Evolutionary conservation across 192 early-diverging fungal genomes (phyloP), one percentile per base, ranked within the genome.

Genomic region (Podila horticola): DNA sequence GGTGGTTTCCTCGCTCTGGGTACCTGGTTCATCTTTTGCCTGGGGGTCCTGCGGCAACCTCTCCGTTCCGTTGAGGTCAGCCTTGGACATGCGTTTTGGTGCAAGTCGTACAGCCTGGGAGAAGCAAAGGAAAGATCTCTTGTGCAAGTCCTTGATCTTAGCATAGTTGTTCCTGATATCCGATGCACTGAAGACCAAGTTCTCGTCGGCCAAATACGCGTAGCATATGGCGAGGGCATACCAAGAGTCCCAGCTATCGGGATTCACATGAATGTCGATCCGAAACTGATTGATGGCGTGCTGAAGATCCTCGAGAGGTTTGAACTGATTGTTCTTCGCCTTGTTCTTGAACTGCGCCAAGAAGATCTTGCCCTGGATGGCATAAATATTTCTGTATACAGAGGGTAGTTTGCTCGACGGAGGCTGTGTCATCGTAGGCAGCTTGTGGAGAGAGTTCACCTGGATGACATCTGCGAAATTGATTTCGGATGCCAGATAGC

Each of bases 91-190:
- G 19, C 65, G 55, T 58, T 81, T 81, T 1, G 77, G 77, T 0
- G 71, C 41, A n/a, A 81, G 33, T 28, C 66, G 26, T 57, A 75
- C 64, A 0, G 85, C 88, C 70, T 89, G 84, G 11, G 87, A 82
- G 71, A 90, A 93, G 62, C 90, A 92, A 62, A 88, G 88, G 64
- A 91, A 94, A 1, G 93, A 83, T 73, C 82, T 79, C 90, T 74
- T 86, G 72, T 95, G 94, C 59, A 87, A 88, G 30, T 84, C 81
- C 2, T 82, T 81, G 24, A 95, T 91, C 22, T 86, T 66, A 20
- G 62, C 64, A 11, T 76, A 75, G n/a, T 87, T 84, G 17, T 74
- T 79, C 34, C 73, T 74, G 52, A 93, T 90, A 50, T 91, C 87
- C 10, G 67, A 72, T 2, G 92, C 91, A 67, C 84, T 93, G 72